These are phyloP conservation scores for Aspergillus transmontanensis DNA, from an alignment of 2,329 filamentous ascomycete species.

Conservation along the genomic window DNA sequence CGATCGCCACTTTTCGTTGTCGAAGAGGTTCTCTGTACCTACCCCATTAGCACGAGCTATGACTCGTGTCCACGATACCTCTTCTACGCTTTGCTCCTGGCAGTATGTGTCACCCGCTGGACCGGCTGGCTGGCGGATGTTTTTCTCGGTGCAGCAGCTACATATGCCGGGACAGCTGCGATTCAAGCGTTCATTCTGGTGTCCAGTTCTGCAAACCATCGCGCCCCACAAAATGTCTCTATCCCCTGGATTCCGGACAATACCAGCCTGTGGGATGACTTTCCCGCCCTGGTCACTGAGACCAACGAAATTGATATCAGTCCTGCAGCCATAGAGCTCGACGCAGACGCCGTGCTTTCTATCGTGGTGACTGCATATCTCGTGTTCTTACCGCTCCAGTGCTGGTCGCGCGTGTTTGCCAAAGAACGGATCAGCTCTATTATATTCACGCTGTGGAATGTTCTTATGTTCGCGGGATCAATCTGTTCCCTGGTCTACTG, in stretches of 20 bases:
- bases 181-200: constrained; percentile 37
- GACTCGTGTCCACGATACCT: constrained; percentile 36
- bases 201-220: constrained; percentile 16
- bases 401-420: constrained; percentile 33
- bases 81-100: constrained; percentile 34
- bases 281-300: constrained; percentile 27
- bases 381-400: constrained; percentile 36
- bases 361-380: constrained; percentile 39
- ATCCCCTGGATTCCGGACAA: constrained; percentile 26
- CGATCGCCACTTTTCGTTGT: constrained; percentile 27
- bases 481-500: constrained; percentile 33
- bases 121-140: constrained; percentile 36
- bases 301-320: constrained; percentile 22
- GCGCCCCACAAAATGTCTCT: constrained; percentile 19
- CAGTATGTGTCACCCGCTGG: constrained; percentile 32
- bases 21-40: constrained; percentile 33
- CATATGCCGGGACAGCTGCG: constrained; percentile 36
- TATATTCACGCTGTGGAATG: constrained; percentile 34
- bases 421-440: constrained; percentile 30
- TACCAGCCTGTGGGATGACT: constrained; percentile 16
- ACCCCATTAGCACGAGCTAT: constrained; percentile 38
- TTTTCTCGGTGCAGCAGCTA: constrained; percentile 35
- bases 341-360: constrained; percentile 36
- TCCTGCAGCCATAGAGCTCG: constrained; percentile 34
- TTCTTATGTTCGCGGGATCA: constrained; percentile 33